Conservation (phyloP, 164 flowering plant genomes). For the Vitis rupestris region DNA sequence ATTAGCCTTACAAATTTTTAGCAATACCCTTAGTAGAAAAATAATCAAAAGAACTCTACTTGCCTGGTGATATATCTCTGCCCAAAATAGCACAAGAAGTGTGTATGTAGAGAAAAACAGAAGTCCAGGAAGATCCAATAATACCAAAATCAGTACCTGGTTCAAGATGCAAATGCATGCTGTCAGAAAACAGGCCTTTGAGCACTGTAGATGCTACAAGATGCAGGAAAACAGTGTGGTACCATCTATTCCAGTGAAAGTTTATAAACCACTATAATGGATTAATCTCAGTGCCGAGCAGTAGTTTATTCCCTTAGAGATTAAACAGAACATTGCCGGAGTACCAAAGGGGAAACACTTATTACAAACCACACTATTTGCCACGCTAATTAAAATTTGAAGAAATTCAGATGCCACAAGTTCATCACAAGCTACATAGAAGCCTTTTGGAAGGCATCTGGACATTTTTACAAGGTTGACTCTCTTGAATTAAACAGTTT, state of each 20-base stretch:
- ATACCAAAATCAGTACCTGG: slow-evolving; percentile 64
- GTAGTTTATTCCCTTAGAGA: neutral
- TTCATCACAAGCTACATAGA: neutral
- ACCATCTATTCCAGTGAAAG: neutral
- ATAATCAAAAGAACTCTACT: slow-evolving; percentile 22
- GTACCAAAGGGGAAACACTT: neutral
- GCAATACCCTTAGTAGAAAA: no score
- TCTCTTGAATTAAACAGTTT: neutral
- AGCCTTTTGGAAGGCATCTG: neutral
- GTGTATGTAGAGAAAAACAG: slow-evolving; percentile 94
- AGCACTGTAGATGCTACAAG: neutral
- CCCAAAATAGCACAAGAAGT: slow-evolving; percentile 95
- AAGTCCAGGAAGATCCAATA: slow-evolving; percentile 85
- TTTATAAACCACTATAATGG: neutral
- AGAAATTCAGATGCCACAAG: neutral
- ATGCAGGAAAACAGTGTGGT: neutral
- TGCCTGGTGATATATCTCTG: slow-evolving; percentile 98
- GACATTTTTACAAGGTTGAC: neutral
- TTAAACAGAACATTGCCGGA: neutral
- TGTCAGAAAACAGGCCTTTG: slow-evolving; percentile 14
- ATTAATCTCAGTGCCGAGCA: neutral
- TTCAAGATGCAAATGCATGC: slow-evolving; percentile 13
- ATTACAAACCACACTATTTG: neutral
- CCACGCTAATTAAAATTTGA: neutral
- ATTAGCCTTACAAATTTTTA: no score